phyloP scores from a whole-genome alignment of 2,329 filamentous ascomycete species.

The Triangularia setosa region DNA sequence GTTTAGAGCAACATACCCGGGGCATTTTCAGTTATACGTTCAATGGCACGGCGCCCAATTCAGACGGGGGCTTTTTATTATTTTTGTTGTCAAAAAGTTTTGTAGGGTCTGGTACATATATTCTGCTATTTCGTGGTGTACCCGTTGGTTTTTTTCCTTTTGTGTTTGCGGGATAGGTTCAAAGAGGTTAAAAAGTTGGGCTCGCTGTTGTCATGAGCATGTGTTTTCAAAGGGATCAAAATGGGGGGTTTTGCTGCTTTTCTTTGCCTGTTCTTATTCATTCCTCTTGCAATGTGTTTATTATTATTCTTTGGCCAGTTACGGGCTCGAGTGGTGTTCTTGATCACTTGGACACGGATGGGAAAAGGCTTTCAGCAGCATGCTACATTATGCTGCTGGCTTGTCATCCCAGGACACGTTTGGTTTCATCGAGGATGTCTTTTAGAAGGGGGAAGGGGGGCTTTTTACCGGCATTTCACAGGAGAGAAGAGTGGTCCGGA shows the following conservation, averaged over 20 bases:
- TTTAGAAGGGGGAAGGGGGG: background rate
- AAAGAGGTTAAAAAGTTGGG: constrained; percentile 23
- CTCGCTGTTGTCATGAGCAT: constrained; percentile 11
- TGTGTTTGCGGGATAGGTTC: constrained; percentile 15
- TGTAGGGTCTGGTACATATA: constrained; percentile 23
- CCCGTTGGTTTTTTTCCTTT: background rate
- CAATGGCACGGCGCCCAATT: constrained; percentile 7
- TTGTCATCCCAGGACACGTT: background rate
- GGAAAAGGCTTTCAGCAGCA: background rate
- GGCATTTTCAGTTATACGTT: constrained; percentile 9
- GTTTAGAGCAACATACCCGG: constrained; percentile 6
- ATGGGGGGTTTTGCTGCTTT: constrained; percentile 10
- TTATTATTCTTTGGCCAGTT: constrained; percentile 17
- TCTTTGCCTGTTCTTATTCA: constrained; percentile 18
- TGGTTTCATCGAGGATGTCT: background rate
- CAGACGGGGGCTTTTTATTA: constrained; percentile 8
- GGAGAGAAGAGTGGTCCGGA: constrained; percentile 2
- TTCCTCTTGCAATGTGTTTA: constrained; percentile 13
- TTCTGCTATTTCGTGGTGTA: constrained; percentile 21
- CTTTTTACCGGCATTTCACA: constrained; percentile 6
- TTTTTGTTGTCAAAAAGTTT: constrained; percentile 22
- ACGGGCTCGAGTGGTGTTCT: background rate
- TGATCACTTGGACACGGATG: background rate
- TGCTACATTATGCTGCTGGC: background rate
- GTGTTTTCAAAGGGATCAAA: constrained; percentile 12